These are phyloP conservation scores for Psilocybe mexicana DNA, from an alignment of 1,284 basidiomycete genomes.

Conservation along the genomic window DNA sequence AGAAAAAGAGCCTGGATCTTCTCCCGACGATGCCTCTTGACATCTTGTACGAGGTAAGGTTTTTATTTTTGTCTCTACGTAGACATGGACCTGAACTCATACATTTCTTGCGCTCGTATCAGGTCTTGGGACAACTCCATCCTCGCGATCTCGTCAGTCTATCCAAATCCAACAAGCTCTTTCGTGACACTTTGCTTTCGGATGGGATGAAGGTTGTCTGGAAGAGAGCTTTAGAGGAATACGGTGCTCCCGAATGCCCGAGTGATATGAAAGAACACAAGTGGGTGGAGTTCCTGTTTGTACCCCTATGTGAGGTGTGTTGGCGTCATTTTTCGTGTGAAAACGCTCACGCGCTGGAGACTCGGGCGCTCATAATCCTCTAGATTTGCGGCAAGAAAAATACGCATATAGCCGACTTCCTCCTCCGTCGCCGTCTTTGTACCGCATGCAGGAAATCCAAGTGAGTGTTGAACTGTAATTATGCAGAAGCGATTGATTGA, in stretches of 20 bases:
- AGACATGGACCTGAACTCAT: no score
- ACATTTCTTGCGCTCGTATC: neutral
- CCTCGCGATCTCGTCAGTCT: constrained; percentile 12
- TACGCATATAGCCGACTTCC: constrained; percentile 32
- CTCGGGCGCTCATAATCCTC: neutral
- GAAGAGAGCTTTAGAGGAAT: neutral
- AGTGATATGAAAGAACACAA: constrained; percentile 5
- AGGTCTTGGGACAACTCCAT: constrained; percentile 9
- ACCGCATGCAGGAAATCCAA: constrained; percentile 29
- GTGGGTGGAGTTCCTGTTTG: constrained; percentile 12
- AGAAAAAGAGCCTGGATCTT: constrained; percentile 4
- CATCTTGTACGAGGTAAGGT: constrained; percentile 14
- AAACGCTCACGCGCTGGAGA: neutral
- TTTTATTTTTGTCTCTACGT: no score
- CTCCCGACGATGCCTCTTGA: constrained; percentile 17
- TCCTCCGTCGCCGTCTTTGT: constrained; percentile 33
- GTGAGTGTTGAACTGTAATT: constrained; percentile 19
- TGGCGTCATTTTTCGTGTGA: neutral
- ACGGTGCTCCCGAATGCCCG: constrained; percentile 11
- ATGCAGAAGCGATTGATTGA: neutral
- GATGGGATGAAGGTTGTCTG: constrained; percentile 2
- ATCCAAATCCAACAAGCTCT: constrained; percentile 7
- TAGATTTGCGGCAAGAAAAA: constrained; percentile 29
- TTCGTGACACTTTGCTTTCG: constrained; percentile 3
- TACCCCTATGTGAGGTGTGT: constrained; percentile 6